phyloP scores from a whole-genome alignment of 1,284 basidiomycete genomes.

The Ustilago curta region DNA sequence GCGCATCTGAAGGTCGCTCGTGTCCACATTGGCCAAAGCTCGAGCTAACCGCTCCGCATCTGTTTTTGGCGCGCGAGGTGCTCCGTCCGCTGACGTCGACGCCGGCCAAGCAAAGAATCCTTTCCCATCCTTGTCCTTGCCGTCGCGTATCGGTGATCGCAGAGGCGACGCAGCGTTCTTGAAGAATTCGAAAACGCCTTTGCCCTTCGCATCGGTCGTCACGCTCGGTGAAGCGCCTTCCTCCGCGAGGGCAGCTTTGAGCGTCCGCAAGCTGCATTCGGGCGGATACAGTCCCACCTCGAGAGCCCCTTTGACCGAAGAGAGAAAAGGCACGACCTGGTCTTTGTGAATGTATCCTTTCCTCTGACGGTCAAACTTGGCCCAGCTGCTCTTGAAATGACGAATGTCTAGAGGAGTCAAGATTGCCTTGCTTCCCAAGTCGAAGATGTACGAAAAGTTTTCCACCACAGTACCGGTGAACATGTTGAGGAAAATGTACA shows the following conservation, averaged over 20 bases:
- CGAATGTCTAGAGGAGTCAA: slow-evolving; percentile 79
- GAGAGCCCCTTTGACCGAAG: slow-evolving; percentile 55
- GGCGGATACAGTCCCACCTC: slow-evolving; percentile 61
- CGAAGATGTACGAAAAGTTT: slow-evolving; percentile 96
- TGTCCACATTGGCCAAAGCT: slow-evolving; percentile 39
- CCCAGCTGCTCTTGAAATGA: slow-evolving; percentile 93
- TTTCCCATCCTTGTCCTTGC: slow-evolving; percentile 20
- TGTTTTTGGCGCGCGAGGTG: slow-evolving; percentile 4
- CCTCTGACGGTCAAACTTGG: slow-evolving; percentile 81
- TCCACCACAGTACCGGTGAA: slow-evolving; percentile 87
- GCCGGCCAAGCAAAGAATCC: slow-evolving; percentile 37
- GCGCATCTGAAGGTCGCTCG: slow-evolving; percentile 55
- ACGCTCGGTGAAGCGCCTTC: slow-evolving; percentile 14
- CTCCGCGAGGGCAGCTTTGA: slow-evolving; percentile 26
- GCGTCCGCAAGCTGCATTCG: slow-evolving; percentile 35
- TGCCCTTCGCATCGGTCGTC: slow-evolving; percentile 16
- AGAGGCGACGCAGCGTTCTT: slow-evolving; percentile 36
- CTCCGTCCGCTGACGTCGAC: slow-evolving; percentile 13
- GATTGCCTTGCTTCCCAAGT: slow-evolving; percentile 83
- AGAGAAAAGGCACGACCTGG: slow-evolving; percentile 83
- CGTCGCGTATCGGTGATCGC: slow-evolving; percentile 34
- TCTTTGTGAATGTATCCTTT: slow-evolving; percentile 82
- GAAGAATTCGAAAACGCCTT: slow-evolving; percentile 37
- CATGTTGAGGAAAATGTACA: slow-evolving; percentile 83
- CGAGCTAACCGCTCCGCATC: slow-evolving; percentile 39